A percentile compares a stretch with the other conserved stretches of the same genome.
phyloP scores from a whole-genome alignment of 2,329 filamentous ascomycete genomes.

The Aaosphaeria pasadenensis region DNA sequence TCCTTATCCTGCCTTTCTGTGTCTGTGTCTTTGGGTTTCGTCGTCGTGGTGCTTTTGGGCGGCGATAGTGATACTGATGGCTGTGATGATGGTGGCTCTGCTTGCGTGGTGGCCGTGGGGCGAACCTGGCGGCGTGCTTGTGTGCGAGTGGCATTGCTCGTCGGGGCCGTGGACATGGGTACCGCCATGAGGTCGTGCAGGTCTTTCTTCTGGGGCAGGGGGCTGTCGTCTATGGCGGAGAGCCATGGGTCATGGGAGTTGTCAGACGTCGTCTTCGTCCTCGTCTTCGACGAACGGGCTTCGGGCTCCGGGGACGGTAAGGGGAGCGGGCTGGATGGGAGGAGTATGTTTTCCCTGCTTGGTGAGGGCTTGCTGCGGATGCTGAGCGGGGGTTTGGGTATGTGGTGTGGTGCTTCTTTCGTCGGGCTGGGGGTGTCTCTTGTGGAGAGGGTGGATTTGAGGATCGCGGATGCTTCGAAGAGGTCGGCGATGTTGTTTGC shows the following conservation, averaged over 20 bases:
- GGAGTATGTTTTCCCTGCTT: conserved; percentile 21
- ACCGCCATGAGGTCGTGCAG: conserved; percentile 19
- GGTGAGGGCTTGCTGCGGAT: conserved; percentile 12
- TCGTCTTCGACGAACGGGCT: conserved; percentile 10
- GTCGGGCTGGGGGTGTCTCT: background rate
- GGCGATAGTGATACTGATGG: background rate
- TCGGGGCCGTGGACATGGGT: conserved; percentile 24
- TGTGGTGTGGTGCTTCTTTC: background rate
- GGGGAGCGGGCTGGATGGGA: conserved; percentile 28
- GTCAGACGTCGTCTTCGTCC: too few species aligned
- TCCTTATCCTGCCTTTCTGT: conserved; percentile 9
- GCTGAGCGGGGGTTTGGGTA: conserved; percentile 7
- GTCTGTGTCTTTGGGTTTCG: background rate
- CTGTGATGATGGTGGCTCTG: background rate
- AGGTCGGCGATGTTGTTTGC: conserved; percentile 6
- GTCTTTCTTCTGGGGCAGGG: conserved; percentile 26
- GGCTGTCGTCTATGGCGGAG: conserved; percentile 19
- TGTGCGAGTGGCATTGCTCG: conserved; percentile 3
- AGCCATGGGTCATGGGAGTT: too few species aligned
- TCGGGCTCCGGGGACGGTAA: conserved; percentile 26
- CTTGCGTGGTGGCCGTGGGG: background rate
- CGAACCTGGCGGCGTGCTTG: background rate
- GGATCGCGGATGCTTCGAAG: conserved; percentile 16
- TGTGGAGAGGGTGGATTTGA: background rate
- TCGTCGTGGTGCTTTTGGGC: background rate